A percentile compares a stretch with the other conserved stretches of the same genome.
phyloP scores from a whole-genome alignment of 495 filamentous ascomycete species.

The Amniculicola lignicola region DNA sequence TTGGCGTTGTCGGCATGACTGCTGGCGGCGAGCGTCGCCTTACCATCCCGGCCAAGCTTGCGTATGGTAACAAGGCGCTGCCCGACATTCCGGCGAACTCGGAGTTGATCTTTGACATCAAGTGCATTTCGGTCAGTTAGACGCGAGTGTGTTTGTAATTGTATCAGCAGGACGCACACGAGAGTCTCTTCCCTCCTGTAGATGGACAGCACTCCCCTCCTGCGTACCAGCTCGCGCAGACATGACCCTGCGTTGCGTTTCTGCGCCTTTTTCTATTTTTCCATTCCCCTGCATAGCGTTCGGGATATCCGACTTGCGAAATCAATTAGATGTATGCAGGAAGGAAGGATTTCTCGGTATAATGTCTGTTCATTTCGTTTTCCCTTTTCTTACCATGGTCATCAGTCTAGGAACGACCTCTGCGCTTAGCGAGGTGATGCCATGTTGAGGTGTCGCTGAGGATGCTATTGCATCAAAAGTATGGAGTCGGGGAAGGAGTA shows the following conservation, averaged over 20 bases:
- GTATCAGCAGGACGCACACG: conserved; percentile 10
- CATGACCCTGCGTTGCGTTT: conserved; percentile 2
- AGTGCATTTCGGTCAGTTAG: conserved; percentile 67
- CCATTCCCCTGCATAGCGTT: conserved; percentile 31
- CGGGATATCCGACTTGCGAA: conserved; percentile 41
- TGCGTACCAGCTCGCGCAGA: conserved; percentile 30
- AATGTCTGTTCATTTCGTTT: conserved; percentile 10
- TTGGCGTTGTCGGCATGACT: conserved; percentile 87
- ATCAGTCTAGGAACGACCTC: too few relatives aligned
- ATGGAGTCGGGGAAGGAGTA: neutral
- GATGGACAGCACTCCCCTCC: conserved; percentile 30
- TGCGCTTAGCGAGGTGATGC: conserved; percentile 30
- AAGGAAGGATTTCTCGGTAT: conserved; percentile 36
- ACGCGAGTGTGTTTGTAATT: neutral
- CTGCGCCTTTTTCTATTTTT: conserved; percentile 13
- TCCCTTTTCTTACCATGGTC: neutral
- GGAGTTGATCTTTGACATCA: conserved; percentile 88
- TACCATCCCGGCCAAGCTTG: conserved; percentile 76
- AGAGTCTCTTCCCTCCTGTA: conserved; percentile 29
- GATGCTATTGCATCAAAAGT: conserved; percentile 28
- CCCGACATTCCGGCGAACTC: conserved; percentile 88
- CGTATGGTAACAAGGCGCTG: conserved; percentile 75
- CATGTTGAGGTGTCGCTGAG: conserved; percentile 16
- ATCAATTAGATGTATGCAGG: conserved; percentile 32
- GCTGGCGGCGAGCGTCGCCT: conserved; percentile 90